Conservation (phyloP, 176 grass and related monocot genomes). For the Phoenix dactylifera region DNA sequence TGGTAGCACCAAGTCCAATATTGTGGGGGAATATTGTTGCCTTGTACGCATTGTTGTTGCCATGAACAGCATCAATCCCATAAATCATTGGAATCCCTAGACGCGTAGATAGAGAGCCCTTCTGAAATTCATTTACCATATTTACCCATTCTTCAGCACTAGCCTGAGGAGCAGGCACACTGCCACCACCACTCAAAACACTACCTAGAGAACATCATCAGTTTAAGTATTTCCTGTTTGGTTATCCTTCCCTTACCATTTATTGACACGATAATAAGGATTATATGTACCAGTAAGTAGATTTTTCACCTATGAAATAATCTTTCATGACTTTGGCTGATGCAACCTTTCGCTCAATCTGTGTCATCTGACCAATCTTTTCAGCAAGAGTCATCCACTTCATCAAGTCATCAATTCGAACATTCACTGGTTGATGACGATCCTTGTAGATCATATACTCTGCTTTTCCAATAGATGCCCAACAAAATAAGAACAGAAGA, state of each 20-base stretch:
- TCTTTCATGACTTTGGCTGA: constrained; percentile 77
- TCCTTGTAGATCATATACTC: constrained; percentile 85
- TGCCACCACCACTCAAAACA: constrained; percentile 92
- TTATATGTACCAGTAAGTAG: not conserved
- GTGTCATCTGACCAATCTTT: constrained; percentile 93
- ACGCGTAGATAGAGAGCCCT: constrained; percentile 73
- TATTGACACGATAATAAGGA: no score
- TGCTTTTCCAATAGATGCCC: constrained; percentile 36
- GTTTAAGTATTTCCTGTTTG: no score
- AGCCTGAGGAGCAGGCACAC: constrained; percentile 76
- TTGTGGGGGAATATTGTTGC: constrained; percentile 98
- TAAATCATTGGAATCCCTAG: constrained; percentile 94
- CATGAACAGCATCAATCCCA: constrained; percentile 98
- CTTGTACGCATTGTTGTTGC: constrained; percentile 91
- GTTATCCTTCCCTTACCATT: no score
- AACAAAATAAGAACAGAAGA: constrained; percentile 44
- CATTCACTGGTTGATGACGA: constrained; percentile 58
- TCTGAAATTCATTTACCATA: constrained; percentile 97
- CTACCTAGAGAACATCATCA: constrained; percentile 38
- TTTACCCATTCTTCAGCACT: constrained; percentile 72
- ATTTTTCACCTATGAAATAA: constrained; percentile 72
- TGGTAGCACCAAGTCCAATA: constrained; percentile 92
- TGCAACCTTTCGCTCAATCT: constrained; percentile 77
- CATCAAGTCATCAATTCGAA: constrained; percentile 70
- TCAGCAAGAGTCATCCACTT: constrained; percentile 89